Percentiles rank a stretch among this genome's conserved stretches.
These are phyloP conservation scores for Penicillium nordicum DNA, from an alignment of 2,329 filamentous ascomycete species.

Conservation along the genomic window DNA sequence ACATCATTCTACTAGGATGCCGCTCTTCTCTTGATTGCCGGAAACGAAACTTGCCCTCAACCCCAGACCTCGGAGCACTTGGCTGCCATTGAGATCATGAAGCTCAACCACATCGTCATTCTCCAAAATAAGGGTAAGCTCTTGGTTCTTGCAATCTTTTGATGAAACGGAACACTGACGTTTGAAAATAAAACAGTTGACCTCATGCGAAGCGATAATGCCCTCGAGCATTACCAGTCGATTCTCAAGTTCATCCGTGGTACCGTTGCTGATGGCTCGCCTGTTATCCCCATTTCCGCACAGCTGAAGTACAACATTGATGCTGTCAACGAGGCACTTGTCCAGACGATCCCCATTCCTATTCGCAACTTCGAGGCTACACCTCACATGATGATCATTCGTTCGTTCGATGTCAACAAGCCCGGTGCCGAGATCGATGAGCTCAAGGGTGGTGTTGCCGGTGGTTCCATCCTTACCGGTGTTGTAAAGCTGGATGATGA, in stretches of 20 bases:
- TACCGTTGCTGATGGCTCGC: conserved; percentile 90
- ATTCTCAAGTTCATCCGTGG: conserved; percentile 98
- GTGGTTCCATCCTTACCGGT: conserved; percentile 93
- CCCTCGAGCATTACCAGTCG: conserved; percentile 89
- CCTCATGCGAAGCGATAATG: conserved; percentile 93
- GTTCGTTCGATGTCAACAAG: conserved; percentile 99
- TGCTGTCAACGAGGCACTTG: conserved; percentile 92
- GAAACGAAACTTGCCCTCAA: conserved; percentile 97
- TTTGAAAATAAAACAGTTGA: conserved; percentile 57
- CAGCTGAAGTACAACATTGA: conserved; percentile 99
- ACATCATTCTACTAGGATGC: conserved; percentile 58
- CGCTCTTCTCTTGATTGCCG: conserved; percentile 89
- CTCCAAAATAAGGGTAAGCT: conserved; percentile 80
- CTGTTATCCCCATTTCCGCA: conserved; percentile 93
- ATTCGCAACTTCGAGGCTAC: conserved; percentile 84
- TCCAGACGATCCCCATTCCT: conserved; percentile 91
- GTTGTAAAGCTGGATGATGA: conserved; percentile 96
- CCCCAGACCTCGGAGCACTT: conserved; percentile 98
- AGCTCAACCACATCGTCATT: conserved; percentile 98
- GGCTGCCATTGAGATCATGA: conserved; percentile 99
- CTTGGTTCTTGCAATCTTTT: neutral
- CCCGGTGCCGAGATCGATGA: conserved; percentile 98
- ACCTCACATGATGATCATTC: conserved; percentile 98
- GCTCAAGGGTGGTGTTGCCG: conserved; percentile 96
- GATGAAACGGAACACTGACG: neutral